phyloP scores from a whole-genome alignment of 176 grass and related monocot genomes.

The Avena insularis region DNA sequence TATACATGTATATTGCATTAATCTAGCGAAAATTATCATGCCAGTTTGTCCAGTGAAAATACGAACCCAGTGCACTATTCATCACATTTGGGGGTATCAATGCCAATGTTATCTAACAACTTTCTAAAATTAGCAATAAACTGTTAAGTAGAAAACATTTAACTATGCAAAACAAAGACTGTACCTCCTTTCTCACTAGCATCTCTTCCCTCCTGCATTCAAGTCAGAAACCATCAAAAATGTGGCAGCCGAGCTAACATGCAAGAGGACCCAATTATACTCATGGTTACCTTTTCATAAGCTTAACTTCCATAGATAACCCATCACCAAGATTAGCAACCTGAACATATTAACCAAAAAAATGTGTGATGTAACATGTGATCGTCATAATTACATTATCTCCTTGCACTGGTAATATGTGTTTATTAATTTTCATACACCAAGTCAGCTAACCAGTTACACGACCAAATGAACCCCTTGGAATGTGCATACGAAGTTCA shows the following conservation, averaged over 20 bases:
- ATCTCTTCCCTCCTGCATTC: conserved; percentile 84
- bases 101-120: conserved; percentile 11
- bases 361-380: conserved; percentile 24
- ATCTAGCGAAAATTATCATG: neutral
- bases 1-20: conserved; percentile 20
- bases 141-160: conserved; percentile 3
- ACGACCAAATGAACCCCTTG: neutral
- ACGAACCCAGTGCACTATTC: neutral
- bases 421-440: conserved; percentile 29
- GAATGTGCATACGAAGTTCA: neutral
- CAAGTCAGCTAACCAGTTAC: neutral
- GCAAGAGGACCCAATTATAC: conserved; percentile 32
- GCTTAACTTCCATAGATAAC: conserved; percentile 89
- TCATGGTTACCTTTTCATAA: conserved; percentile 85
- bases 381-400: conserved; percentile 19
- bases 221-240: conserved; percentile 31
- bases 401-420: conserved; percentile 19
- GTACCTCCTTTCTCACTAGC: conserved; percentile 89
- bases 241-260: conserved; percentile 32
- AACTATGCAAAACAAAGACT: conserved; percentile 19
- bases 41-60: neutral
- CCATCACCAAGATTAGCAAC: conserved; percentile 92
- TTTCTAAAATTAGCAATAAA: neutral
- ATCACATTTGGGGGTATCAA: conserved; percentile 28
- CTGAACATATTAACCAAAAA: conserved; percentile 51